phyloP scores from a whole-genome alignment of 2,329 filamentous ascomycete genomes.

The Colletotrichum sp. region DNA sequence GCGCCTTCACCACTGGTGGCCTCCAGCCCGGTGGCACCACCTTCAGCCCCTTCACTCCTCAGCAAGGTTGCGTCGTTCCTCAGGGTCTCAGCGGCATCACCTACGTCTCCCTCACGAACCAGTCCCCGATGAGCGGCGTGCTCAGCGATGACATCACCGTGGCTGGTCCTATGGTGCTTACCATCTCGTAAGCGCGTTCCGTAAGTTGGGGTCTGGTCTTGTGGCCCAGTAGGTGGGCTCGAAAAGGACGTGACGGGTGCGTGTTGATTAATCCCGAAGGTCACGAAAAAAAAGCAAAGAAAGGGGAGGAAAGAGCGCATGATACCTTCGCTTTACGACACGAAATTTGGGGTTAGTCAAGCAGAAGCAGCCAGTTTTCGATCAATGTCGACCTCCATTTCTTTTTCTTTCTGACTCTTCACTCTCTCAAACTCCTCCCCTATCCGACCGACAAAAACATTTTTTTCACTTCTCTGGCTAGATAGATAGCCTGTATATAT shows the following conservation, averaged over 20 bases:
- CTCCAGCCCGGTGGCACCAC: conserved; percentile 60
- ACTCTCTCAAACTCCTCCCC: conserved; percentile 11
- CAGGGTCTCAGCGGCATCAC: conserved; percentile 66
- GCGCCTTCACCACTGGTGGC: conserved; percentile 71
- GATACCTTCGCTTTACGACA: conserved; percentile 9
- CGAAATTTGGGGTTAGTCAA: conserved; percentile 11
- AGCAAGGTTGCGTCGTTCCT: conserved; percentile 65
- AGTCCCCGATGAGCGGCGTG: conserved; percentile 52
- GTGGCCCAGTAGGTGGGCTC: background rate
- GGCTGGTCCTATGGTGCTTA: conserved; percentile 67
- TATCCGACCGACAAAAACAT: conserved; percentile 3
- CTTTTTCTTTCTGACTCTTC: conserved; percentile 14
- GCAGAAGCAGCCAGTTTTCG: conserved; percentile 18
- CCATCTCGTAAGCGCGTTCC: conserved; percentile 46
- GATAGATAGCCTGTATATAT: conserved; percentile 31
- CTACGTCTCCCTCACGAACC: conserved; percentile 70
- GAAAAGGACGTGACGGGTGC: conserved; percentile 7
- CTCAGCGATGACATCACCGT: conserved; percentile 69
- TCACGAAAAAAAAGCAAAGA: background rate
- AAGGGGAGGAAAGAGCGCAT: background rate
- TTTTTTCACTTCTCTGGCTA: conserved; percentile 21
- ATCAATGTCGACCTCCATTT: conserved; percentile 18
- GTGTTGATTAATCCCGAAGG: conserved; percentile 18
- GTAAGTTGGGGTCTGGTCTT: background rate
- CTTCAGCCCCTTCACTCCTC: conserved; percentile 62